Evolutionary conservation across 495 filamentous ascomycete species (phyloP), one percentile per base, ranked within the genome.

Genomic region (Xylaria longipes): DNA sequence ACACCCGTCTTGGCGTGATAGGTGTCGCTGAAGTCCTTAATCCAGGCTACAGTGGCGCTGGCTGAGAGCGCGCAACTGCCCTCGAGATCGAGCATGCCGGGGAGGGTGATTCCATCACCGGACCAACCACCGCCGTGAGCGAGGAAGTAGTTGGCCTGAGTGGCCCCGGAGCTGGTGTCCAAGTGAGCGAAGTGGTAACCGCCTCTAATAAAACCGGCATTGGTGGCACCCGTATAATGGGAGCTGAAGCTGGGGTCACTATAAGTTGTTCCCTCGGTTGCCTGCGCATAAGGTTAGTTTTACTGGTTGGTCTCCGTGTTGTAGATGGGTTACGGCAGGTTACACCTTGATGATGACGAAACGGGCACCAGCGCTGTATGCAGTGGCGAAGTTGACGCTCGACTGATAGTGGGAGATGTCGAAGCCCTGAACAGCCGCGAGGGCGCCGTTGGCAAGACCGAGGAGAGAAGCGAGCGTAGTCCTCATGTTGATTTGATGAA

Each of bases 271-370:
- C 88, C 87, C 72, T 91, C 87, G 7, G 90, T 91, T 3, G 90
- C 87, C 88, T 90, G 17, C 64, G 60, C 4, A 31, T 11, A 1
- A 43, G 3, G 50, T 75, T 58, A 74, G 61, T 56, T 58, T 50
- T n/a, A 4, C 3, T n/a, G 25, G 1, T 8, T 3, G 17, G 14
- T 29, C 5, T 27, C 61, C 48, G 12, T 27, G 12, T 39, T n/a
- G 48, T 14, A 20, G n/a, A 37, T 37, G 4, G 14, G 45, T 29
- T 11, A 15, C 25, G 50, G 20, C 2, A n/a, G 29, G 15, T 41
- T 67, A 65, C 58, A 86, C 90, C 84, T 92, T 92, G 82, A 91
- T 90, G 54, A 91, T 90, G 72, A 90, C 89, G 69, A 91, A 92
- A 25, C 89, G 86, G n/a, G 88, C 87, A 27, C 89, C 89, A 22